Evolutionary conservation across 345 rosid genomes (phyloP).

Genomic region (Rubroshorea leprosula): DNA sequence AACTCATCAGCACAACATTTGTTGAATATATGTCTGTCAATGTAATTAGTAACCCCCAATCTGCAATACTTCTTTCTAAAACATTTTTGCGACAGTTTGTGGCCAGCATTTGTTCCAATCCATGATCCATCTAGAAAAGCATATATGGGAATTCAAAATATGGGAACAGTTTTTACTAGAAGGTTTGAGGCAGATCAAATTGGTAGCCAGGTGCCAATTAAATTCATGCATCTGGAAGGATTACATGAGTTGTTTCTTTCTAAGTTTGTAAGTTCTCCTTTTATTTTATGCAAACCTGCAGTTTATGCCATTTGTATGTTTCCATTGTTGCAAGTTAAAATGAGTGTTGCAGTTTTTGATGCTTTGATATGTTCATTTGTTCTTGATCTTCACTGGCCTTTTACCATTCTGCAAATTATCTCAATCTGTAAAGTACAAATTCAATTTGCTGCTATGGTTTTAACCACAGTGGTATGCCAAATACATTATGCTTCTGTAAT

Average conservation of each 20-base stretch:
- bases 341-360: too few species aligned
- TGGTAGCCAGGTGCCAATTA: slow-evolving; percentile 91
- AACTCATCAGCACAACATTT: not conserved
- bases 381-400: too few species aligned
- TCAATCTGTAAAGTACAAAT: too few species aligned
- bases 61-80: not conserved
- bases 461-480: not conserved
- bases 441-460: not conserved
- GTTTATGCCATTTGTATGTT: not conserved
- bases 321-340: not conserved
- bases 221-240: slow-evolving; percentile 96
- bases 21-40: not conserved
- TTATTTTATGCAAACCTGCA: not conserved
- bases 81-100: slow-evolving; percentile 47
- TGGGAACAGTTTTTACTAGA: slow-evolving; percentile 87
- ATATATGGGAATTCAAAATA: slow-evolving; percentile 84
- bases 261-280: slow-evolving; percentile 73
- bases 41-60: slow-evolving; percentile 5
- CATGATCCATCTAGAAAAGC: slow-evolving; percentile 91
- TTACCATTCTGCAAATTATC: not conserved
- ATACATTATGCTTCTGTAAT: not conserved
- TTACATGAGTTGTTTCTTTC: slow-evolving; percentile 86
- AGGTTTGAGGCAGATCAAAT: slow-evolving; percentile 92
- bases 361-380: too few species aligned
- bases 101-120: slow-evolving; percentile 98